These are phyloP conservation scores for Phyllosticta paracitricarpa DNA, from an alignment of 2,329 filamentous ascomycete genomes.

Conservation along the genomic window DNA sequence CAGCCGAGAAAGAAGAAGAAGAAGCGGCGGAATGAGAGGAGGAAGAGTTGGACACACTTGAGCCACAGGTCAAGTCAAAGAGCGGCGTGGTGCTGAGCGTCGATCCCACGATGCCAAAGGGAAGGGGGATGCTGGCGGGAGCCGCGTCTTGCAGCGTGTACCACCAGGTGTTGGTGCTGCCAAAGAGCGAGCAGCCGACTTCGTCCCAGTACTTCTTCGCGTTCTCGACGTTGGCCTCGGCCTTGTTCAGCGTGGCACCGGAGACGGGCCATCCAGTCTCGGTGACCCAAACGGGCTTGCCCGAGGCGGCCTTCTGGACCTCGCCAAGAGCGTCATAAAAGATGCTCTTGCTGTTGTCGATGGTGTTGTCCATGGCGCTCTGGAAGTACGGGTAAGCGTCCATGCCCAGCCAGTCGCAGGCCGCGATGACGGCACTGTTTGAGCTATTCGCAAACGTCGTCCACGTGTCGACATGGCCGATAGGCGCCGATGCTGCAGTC, in stretches of 20 bases:
- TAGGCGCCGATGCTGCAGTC: constrained; percentile 43
- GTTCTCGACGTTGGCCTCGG: constrained; percentile 54
- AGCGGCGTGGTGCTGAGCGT: constrained; percentile 23
- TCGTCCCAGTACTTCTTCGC: constrained; percentile 73
- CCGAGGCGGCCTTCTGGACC: constrained; percentile 48
- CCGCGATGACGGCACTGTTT: constrained; percentile 60
- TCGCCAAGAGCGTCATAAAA: constrained; percentile 58
- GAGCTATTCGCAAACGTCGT: constrained; percentile 56
- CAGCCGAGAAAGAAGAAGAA: background rate
- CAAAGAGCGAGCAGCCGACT: constrained; percentile 61
- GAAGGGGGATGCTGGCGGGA: constrained; percentile 41
- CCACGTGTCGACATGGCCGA: constrained; percentile 90
- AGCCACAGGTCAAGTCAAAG: constrained; percentile 26
- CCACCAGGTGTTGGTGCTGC: constrained; percentile 57
- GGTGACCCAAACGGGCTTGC: constrained; percentile 74
- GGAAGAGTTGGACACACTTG: background rate
- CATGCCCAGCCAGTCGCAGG: constrained; percentile 69
- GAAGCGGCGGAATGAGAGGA: constrained; percentile 9
- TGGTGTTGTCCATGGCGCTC: constrained; percentile 44
- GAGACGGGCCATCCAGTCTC: constrained; percentile 81
- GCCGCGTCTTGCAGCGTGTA: constrained; percentile 62
- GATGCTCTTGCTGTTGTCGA: constrained; percentile 53
- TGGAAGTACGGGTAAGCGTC: constrained; percentile 83
- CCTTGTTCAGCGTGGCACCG: constrained; percentile 51
- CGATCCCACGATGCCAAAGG: constrained; percentile 60